Evolutionary conservation across 1,139 yeast species (phyloP).

Genomic region (Lodderomyces metapsilosis): DNA sequence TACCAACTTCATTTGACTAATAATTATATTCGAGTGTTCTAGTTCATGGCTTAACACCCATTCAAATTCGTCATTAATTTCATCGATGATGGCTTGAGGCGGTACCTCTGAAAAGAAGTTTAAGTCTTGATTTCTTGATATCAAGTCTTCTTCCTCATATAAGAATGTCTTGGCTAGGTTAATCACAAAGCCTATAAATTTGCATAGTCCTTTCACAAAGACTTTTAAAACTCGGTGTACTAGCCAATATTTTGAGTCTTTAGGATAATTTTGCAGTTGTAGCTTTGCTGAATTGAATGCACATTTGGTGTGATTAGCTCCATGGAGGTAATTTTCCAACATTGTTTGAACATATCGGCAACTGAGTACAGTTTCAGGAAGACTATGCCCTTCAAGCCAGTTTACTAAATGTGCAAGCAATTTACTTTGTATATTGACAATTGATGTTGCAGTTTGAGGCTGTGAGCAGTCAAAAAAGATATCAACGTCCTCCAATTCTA

Average conservation of each 20-base stretch:
- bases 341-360: conserved; percentile 62
- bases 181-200: conserved; percentile 50
- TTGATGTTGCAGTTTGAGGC: conserved; percentile 33
- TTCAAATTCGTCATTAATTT: conserved; percentile 20
- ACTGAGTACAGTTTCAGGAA: conserved; percentile 63
- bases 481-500: conserved; percentile 42
- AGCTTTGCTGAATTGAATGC: conserved; percentile 15
- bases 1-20: conserved; percentile 29
- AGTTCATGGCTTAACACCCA: conserved; percentile 19
- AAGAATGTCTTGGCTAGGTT: conserved; percentile 57
- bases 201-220: conserved; percentile 49
- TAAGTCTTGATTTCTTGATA: conserved; percentile 59
- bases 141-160: conserved; percentile 75
- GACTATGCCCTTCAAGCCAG: conserved; percentile 63
- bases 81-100: conserved; percentile 22
- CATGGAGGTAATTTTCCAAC: conserved; percentile 38
- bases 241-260: conserved; percentile 20
- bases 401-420: conserved; percentile 46
- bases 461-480: conserved; percentile 32
- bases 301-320: conserved; percentile 17
- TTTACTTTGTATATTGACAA: conserved; percentile 47
- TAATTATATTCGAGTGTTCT: conserved; percentile 16
- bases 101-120: conserved; percentile 31
- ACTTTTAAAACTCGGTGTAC: conserved; percentile 51
- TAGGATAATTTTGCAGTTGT: neutral